Percentiles rank a stretch among this genome's conserved stretches.
phyloP scores from a whole-genome alignment of 257 asterid genomes.

The Linderniella brevidens region DNA sequence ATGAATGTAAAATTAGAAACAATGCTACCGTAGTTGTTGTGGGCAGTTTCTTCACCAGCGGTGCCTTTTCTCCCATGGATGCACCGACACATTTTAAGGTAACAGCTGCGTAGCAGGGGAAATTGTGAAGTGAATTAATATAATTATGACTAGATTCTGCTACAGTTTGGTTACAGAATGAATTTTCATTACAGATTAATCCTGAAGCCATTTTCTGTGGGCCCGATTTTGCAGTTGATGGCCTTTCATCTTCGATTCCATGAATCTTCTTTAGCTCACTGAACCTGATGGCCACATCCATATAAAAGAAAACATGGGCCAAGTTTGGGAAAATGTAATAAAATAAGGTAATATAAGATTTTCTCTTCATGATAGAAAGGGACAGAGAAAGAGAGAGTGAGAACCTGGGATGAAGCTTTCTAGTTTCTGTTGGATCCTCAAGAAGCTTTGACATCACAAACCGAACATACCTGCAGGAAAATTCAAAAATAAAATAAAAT shows the following conservation, averaged over 20 bases:
- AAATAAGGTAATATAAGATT: not conserved
- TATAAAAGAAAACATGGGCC: not conserved
- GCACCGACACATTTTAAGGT: constrained; percentile 83
- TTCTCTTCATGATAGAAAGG: not conserved
- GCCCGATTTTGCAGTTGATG: constrained; percentile 44
- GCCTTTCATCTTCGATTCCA: constrained; percentile 71
- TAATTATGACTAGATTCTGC: not conserved
- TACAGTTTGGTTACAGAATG: constrained; percentile 5
- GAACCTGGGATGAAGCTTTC: constrained; percentile 75
- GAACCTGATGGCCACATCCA: constrained; percentile 30
- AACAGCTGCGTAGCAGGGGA: constrained; percentile 34
- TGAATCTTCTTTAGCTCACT: constrained; percentile 57
- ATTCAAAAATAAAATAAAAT: not conserved
- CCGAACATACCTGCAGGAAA: constrained; percentile 62
- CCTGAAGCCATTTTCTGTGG: constrained; percentile 89
- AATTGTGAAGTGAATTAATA: constrained; percentile 6
- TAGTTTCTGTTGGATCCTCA: constrained; percentile 32
- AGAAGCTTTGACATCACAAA: constrained; percentile 64
- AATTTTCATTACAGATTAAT: constrained; percentile 46
- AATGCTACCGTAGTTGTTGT: constrained; percentile 69
- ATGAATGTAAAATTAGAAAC: not conserved
- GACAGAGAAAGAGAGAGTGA: constrained; percentile 8
- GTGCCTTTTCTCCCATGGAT: constrained; percentile 74
- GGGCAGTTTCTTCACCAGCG: constrained; percentile 58
- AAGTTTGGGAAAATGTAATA: not conserved